Conservation (phyloP, 352 stramenopile species). For the Globisporangium echinulatum region DNA sequence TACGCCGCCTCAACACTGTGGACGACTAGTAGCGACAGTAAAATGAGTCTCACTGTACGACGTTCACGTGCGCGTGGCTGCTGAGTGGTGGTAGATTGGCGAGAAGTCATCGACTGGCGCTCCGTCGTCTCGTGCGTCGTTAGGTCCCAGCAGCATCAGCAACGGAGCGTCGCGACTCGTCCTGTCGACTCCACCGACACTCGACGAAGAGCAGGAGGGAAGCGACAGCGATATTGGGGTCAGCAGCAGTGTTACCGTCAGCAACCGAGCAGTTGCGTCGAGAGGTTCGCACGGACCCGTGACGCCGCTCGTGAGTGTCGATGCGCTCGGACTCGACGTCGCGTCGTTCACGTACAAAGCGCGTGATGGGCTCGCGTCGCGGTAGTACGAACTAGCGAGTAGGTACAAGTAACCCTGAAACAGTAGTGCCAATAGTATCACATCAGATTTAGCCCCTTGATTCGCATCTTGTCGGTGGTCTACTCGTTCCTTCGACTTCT, state of each 20-base stretch:
- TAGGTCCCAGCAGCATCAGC: neutral
- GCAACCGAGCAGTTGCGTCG: neutral
- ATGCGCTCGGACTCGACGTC: conserved; percentile 50
- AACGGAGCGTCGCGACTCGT: neutral
- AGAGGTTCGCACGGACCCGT: neutral
- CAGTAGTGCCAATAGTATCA: too few relatives aligned
- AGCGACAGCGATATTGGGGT: conserved; percentile 3
- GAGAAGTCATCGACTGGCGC: neutral
- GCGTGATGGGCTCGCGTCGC: conserved; percentile 11
- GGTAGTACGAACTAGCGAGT: neutral
- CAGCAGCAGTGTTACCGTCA: neutral
- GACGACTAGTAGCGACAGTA: too few relatives aligned
- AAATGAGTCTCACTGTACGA: too few relatives aligned
- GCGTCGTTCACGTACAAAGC: conserved; percentile 45
- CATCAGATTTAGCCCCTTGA: neutral
- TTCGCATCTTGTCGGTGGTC: neutral
- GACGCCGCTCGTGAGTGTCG: conserved; percentile 31
- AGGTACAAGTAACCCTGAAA: too few relatives aligned
- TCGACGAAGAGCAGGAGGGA: neutral
- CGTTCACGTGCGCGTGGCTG: neutral
- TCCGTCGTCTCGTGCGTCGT: neutral
- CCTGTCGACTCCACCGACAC: neutral
- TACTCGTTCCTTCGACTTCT: neutral
- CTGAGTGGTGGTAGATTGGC: neutral
- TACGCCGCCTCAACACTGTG: neutral